Evolutionary conservation across 2,329 filamentous ascomycete species (phyloP).

Genomic region (Trichocomaceae sp.): DNA sequence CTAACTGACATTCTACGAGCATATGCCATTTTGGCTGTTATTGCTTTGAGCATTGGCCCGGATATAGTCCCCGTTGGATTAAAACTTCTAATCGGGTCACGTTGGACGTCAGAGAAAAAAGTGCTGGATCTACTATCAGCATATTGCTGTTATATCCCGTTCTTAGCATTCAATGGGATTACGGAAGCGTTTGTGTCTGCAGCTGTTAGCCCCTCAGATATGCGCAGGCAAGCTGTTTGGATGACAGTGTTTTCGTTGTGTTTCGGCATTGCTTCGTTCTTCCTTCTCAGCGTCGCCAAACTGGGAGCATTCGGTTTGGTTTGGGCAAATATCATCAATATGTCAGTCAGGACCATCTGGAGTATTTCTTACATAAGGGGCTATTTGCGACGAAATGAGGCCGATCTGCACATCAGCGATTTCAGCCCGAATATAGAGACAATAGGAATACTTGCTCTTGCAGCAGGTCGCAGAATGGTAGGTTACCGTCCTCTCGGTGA

Average conservation of each 20-base stretch:
- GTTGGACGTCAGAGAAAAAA: conserved; percentile 68
- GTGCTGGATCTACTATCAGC: conserved; percentile 66
- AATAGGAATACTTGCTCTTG: conserved; percentile 40
- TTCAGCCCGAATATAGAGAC: conserved; percentile 43
- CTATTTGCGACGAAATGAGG: conserved; percentile 52
- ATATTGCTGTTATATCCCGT: conserved; percentile 90
- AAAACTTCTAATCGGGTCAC: conserved; percentile 65
- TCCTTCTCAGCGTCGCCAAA: conserved; percentile 62
- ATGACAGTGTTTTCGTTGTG: conserved; percentile 75
- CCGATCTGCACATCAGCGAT: conserved; percentile 35
- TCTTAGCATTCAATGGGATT: conserved; percentile 85
- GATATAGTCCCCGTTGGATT: conserved; percentile 67
- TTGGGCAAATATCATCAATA: conserved; percentile 81
- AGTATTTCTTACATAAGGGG: conserved; percentile 63
- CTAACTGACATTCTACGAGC: conserved; percentile 53
- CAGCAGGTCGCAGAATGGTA: conserved; percentile 38
- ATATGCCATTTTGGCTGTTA: conserved; percentile 67
- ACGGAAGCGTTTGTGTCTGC: conserved; percentile 89
- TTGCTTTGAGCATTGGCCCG: conserved; percentile 66
- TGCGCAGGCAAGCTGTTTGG: conserved; percentile 71
- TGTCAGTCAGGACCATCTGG: conserved; percentile 78
- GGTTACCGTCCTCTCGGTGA: conserved; percentile 15
- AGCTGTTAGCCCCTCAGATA: conserved; percentile 67
- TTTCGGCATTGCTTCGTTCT: conserved; percentile 68
- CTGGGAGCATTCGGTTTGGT: conserved; percentile 77